Percentiles rank a stretch among this genome's conserved stretches.
phyloP scores from a whole-genome alignment of 2,329 filamentous ascomycete species.

The Lithohypha guttulata region DNA sequence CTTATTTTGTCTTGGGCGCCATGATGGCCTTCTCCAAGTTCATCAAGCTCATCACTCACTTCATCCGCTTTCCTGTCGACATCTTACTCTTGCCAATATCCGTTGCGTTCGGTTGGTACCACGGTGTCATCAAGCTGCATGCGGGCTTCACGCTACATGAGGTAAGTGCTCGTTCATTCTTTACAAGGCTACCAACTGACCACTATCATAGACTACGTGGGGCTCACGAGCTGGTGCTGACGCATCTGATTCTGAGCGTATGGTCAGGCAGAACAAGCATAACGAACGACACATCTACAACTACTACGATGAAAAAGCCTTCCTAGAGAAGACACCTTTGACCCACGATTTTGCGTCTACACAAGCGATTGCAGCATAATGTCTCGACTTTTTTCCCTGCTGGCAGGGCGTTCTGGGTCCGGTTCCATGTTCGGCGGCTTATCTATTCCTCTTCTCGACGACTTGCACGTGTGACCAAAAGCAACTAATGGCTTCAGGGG shows the following conservation, averaged over 20 bases:
- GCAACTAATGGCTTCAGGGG: no score
- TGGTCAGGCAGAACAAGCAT: constrained; percentile 32
- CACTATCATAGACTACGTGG: constrained; percentile 69
- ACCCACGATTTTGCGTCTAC: constrained; percentile 7
- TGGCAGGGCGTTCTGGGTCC: background rate
- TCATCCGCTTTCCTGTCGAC: constrained; percentile 73
- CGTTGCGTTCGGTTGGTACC: constrained; percentile 82
- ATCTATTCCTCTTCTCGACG: no score
- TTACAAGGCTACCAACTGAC: constrained; percentile 16
- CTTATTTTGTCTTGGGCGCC: constrained; percentile 51
- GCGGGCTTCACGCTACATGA: constrained; percentile 71
- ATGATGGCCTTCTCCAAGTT: constrained; percentile 87
- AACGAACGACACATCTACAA: constrained; percentile 7
- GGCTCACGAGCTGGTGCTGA: constrained; percentile 88
- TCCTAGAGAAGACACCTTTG: constrained; percentile 8
- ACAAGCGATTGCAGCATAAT: constrained; percentile 8
- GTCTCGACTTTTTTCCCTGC: background rate
- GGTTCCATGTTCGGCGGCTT: background rate
- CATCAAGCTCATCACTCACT: constrained; percentile 80
- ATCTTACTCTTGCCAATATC: constrained; percentile 72
- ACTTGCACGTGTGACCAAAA: no score
- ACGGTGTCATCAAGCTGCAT: constrained; percentile 85
- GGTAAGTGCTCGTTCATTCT: constrained; percentile 44
- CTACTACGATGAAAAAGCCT: constrained; percentile 5
- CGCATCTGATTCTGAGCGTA: constrained; percentile 63